Evolutionary conservation across 495 filamentous ascomycete genomes (phyloP).

Genomic region (Staphylotrichum tortipilum): DNA sequence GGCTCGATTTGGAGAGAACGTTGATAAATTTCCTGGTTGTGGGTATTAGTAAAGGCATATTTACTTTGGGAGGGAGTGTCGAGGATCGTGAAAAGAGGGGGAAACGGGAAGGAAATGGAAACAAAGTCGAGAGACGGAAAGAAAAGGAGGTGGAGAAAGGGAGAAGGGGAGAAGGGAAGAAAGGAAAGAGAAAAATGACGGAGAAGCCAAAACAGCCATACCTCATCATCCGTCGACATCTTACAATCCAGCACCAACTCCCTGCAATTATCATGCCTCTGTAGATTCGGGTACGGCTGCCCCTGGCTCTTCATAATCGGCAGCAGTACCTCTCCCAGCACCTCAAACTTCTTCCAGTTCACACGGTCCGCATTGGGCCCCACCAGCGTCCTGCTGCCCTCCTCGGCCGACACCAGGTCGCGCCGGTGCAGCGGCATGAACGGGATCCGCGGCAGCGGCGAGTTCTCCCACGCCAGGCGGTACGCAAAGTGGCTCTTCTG

Average conservation of each 20-base stretch:
- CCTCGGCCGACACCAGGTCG: conserved; percentile 84
- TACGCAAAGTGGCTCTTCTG: conserved; percentile 89
- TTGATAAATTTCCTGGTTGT: conserved; percentile 57
- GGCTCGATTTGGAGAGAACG: conserved; percentile 50
- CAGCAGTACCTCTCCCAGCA: conserved; percentile 85
- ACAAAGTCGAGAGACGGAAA: too few relatives aligned
- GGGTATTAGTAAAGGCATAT: too few relatives aligned
- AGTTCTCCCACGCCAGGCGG: conserved; percentile 93
- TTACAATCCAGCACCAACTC: conserved; percentile 63
- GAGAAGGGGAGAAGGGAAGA: too few relatives aligned
- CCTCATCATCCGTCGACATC: conserved; percentile 53
- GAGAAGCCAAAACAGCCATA: conserved; percentile 30
- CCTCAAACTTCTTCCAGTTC: conserved; percentile 98
- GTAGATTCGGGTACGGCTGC: conserved; percentile 65
- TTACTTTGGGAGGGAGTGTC: too few relatives aligned
- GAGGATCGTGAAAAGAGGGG: too few relatives aligned
- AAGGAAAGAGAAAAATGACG: too few relatives aligned
- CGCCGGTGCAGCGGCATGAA: conserved; percentile 86
- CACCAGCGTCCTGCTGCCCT: conserved; percentile 84
- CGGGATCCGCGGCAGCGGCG: conserved; percentile 77
- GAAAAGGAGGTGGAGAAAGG: too few relatives aligned
- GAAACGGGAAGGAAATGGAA: not conserved
- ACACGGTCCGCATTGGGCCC: conserved; percentile 65
- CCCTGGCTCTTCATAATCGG: conserved; percentile 86
- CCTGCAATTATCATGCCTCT: conserved; percentile 54